Percentiles rank a stretch among this genome's conserved stretches.
Conservation (phyloP, 768 basidiomycete genomes). For the Tricholoma terreum region DNA sequence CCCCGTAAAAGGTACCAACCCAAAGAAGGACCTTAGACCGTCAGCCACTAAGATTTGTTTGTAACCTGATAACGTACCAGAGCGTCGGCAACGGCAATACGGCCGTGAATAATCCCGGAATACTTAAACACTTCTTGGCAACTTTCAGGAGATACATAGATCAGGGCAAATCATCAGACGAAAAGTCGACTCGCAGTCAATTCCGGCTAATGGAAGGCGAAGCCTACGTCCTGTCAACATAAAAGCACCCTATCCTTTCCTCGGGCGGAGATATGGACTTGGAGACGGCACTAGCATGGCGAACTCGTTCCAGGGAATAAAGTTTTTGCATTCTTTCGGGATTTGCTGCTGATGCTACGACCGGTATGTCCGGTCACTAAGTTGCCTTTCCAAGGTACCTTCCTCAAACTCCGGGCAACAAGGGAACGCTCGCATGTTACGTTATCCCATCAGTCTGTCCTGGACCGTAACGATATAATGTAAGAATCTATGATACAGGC, state of each 20-base stretch:
- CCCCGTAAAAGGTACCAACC: constrained; percentile 33
- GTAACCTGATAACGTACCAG: constrained; percentile 23
- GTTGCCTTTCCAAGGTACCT: neutral
- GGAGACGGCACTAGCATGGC: neutral
- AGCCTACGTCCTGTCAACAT: neutral
- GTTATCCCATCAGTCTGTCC: neutral
- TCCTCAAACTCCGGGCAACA: neutral
- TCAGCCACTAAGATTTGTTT: constrained; percentile 29
- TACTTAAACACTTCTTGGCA: constrained; percentile 12
- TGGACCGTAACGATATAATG: neutral
- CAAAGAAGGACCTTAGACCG: constrained; percentile 32
- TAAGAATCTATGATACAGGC: neutral
- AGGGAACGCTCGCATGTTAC: neutral
- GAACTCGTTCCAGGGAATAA: constrained; percentile 2
- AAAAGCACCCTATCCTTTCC: neutral
- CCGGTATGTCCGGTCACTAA: constrained; percentile 4
- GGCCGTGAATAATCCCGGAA: constrained; percentile 17
- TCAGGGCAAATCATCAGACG: constrained; percentile 5
- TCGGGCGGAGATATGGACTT: neutral
- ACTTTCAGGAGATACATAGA: constrained; percentile 5
- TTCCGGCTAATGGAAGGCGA: neutral
- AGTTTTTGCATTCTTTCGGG: constrained; percentile 9
- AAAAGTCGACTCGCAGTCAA: neutral
- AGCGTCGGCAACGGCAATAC: constrained; percentile 23
- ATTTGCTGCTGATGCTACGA: neutral